Conservation (phyloP, 2,329 filamentous ascomycete species). For the Fusarium xyrophilum region DNA sequence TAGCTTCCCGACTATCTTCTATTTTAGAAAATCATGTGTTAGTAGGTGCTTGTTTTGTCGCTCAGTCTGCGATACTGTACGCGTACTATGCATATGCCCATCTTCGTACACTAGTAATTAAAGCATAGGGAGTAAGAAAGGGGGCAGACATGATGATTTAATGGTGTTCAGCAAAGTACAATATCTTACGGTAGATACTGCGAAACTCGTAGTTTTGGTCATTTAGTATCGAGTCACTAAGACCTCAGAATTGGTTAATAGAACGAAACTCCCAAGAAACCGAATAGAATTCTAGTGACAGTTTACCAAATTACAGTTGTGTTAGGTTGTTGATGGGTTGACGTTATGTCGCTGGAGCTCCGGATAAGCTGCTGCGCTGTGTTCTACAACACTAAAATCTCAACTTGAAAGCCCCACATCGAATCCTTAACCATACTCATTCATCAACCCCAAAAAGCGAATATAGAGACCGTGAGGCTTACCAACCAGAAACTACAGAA, state of each 20-base stretch:
- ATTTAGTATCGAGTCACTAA: not conserved
- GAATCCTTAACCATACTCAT: slow-evolving; percentile 39
- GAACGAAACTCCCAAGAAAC: not conserved
- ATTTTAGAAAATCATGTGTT: not conserved
- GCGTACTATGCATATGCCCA: not conserved
- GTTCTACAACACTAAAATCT: slow-evolving; percentile 39
- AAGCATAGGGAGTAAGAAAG: not conserved
- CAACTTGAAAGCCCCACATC: slow-evolving; percentile 41
- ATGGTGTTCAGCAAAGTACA: not conserved
- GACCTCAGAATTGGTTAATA: not conserved
- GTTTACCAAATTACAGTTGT: not conserved
- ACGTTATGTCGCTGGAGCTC: not conserved
- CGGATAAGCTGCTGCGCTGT: not conserved
- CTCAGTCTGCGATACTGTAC: not conserved
- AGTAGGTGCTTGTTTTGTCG: not conserved
- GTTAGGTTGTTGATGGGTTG: not conserved
- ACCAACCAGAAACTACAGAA: not conserved
- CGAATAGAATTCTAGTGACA: not conserved
- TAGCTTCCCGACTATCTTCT: not conserved
- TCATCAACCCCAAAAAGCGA: slow-evolving; percentile 9
- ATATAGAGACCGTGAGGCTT: slow-evolving; percentile 5
- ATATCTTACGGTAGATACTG: not conserved
- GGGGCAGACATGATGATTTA: not conserved
- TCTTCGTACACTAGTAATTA: not conserved
- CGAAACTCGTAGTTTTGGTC: not conserved